Percentiles rank a stretch among this genome's conserved stretches.
These are phyloP conservation scores for Microbotryum saponariae DNA, from an alignment of 1,284 basidiomycete species.

Conservation along the genomic window DNA sequence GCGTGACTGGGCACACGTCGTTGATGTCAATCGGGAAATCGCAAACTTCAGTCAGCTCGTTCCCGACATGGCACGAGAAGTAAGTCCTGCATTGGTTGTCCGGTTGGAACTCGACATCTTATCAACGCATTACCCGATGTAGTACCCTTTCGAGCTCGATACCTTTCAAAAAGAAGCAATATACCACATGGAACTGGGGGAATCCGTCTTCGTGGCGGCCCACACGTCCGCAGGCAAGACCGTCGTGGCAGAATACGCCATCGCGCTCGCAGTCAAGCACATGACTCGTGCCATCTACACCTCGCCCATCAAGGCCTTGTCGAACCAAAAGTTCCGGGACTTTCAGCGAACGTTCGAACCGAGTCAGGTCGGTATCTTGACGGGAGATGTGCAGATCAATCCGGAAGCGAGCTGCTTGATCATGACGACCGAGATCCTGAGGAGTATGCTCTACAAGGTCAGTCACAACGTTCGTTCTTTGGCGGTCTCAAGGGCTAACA, in stretches of 20 bases:
- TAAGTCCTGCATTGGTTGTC: background rate
- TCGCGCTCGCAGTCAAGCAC: slow-evolving; percentile 90
- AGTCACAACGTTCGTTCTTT: background rate
- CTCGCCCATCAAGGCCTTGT: slow-evolving; percentile 96
- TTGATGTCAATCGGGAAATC: slow-evolving; percentile 85
- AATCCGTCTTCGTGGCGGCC: slow-evolving; percentile 97
- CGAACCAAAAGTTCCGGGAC: slow-evolving; percentile 98
- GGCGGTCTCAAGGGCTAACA: too few species aligned
- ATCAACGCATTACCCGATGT: background rate
- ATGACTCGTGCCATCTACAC: slow-evolving; percentile 99
- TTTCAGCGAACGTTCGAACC: slow-evolving; percentile 96
- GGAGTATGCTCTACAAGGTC: slow-evolving; percentile 92
- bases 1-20: slow-evolving; percentile 95
- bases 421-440: slow-evolving; percentile 83
- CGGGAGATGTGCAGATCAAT: slow-evolving; percentile 98
- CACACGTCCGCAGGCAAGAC: slow-evolving; percentile 99
- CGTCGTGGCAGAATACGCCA: slow-evolving; percentile 98
- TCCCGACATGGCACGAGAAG: slow-evolving; percentile 65
- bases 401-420: slow-evolving; percentile 95
- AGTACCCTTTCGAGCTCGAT: slow-evolving; percentile 80
- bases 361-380: slow-evolving; percentile 87
- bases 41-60: slow-evolving; percentile 80
- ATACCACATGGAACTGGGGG: slow-evolving; percentile 93
- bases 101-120: background rate
- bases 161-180: slow-evolving; percentile 97